Conservation (phyloP, 768 basidiomycete species). For the Podaxis carcinomalis region DNA sequence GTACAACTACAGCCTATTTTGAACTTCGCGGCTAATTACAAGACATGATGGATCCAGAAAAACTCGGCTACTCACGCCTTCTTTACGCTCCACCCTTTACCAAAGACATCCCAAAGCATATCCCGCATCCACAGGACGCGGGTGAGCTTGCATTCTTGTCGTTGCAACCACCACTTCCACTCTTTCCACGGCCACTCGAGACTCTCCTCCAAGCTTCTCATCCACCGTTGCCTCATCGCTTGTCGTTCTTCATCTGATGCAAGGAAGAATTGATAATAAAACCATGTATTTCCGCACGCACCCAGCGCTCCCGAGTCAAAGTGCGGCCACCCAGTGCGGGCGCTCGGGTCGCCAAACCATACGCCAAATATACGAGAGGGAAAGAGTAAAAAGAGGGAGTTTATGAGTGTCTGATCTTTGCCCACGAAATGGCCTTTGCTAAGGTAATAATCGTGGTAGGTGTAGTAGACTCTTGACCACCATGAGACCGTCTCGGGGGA, state of each 20-base stretch:
- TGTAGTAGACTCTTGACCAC: slow-evolving; percentile 43
- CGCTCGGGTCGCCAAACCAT: slow-evolving; percentile 28
- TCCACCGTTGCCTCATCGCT: slow-evolving; percentile 21
- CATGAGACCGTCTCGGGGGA: slow-evolving; percentile 37
- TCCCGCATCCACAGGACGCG: slow-evolving; percentile 19
- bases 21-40: not conserved
- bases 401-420: slow-evolving; percentile 55
- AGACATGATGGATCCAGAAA: not conserved
- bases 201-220: slow-evolving; percentile 12
- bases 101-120: slow-evolving; percentile 14
- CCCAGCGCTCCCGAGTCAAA: slow-evolving; percentile 21
- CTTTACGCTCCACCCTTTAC: not conserved
- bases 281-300: slow-evolving; percentile 38
- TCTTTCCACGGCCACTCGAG: slow-evolving; percentile 11
- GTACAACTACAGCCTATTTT: no score
- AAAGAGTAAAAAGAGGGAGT: slow-evolving; percentile 31
- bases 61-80: not conserved
- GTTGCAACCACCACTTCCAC: slow-evolving; percentile 27
- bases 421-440: slow-evolving; percentile 45
- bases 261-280: slow-evolving; percentile 49
- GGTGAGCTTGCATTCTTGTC: slow-evolving; percentile 23
- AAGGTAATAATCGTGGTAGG: slow-evolving; percentile 49
- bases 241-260: slow-evolving; percentile 20
- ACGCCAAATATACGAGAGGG: slow-evolving; percentile 40
- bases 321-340: slow-evolving; percentile 4